Base-by-base conservation (phyloP, 1,284 basidiomycete genomes). In the Omphalotus olearius region DNA sequence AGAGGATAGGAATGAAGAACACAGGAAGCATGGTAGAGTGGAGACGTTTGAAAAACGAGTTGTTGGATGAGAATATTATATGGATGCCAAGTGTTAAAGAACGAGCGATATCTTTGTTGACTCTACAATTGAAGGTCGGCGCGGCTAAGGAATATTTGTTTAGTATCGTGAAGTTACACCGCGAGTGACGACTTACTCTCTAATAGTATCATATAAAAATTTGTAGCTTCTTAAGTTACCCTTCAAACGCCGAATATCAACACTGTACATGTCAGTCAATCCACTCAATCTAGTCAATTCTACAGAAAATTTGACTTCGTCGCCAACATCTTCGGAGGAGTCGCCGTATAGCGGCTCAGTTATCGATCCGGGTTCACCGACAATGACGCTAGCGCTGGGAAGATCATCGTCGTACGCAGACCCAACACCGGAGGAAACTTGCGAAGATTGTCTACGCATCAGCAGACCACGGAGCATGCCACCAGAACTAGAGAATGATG, bases 181-280 rank as follows among this genome's bases (percentile, higher is more conserved):
- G 23, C 30, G 33, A n/a, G 14, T 20, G 26, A 36, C 5, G 1
- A 85, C 91, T 66, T 68, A 94, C 91, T 88, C 82, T 76, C 91
- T 78, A 62, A 93, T 73, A 51, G 83, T 87, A 73, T 95, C 90
- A 67, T 97, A 96, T 68, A 97, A 77, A 68, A 90, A 94, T 71
- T 94, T 94, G 75, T 94, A 98, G 68, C 88, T 92, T 73, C 91
- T 83, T 60, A 95, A 74, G 63, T 91, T 88, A n/a, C 94, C 94
- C 69, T 94, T 93, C 64, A 96, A 68, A 56, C 94, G 74, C 60
- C 94, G 83, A 66, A 97, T 88, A 71, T 95, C 93, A 60, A 98
- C 74, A 66, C 86, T 87, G 66, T 88, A 93, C 40, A 91, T 89
- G 61, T 91, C 90, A 59, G 87, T 88, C 63, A 97, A 74, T 56